Evolutionary conservation across 371 early-diverging fungal species (phyloP), one percentile per base, ranked within the genome.

Genomic region (Mucor irregularis): DNA sequence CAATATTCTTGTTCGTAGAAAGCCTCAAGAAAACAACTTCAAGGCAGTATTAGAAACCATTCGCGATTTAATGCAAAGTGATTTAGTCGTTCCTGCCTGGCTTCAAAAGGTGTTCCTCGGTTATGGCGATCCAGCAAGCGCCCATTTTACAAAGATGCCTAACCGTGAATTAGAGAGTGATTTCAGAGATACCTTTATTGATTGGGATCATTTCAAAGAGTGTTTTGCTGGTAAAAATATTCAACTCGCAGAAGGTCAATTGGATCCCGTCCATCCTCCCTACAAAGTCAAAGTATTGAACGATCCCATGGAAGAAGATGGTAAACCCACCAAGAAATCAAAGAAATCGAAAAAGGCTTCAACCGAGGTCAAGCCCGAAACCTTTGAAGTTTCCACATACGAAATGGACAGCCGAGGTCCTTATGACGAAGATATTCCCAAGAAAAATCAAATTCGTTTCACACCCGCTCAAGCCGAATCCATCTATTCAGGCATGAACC

Each of bases 21-120:
- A 85, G 42, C 85, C 94, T 19, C 81, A 86, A 43, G 93, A 94
- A 72, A 97, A 93, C 73, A 95, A 94, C 68, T 96, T 96, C 64
- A 93, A 92, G 67, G 82, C 91, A 2, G 92, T 95, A 0, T 69
- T 96, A 28, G 93, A 94, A 56, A 89, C 93, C 0, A 87, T 96
- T 26, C 88, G 96, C 13, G 92, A 91, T 53, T 62, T 95, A 56
- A 89, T 93, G 88, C 86, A 87, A 58, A 83, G 80, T 49, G 88
- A 91, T 24, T 56, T 82, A 3, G 81, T 81, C 21, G 85, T 97
- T 0, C 99, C 99, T 6, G 85, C 85, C 5, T 98, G 98, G 98
- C 69, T 98, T 21, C 83, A 88, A 21, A 83, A 91, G 39, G 85
- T 91, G 4, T 86, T 96, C 37, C 74, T 98, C 34, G 98, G 98